phyloP scores from a whole-genome alignment of 2,329 filamentous ascomycete species.

The Mycosphaerella sp. region DNA sequence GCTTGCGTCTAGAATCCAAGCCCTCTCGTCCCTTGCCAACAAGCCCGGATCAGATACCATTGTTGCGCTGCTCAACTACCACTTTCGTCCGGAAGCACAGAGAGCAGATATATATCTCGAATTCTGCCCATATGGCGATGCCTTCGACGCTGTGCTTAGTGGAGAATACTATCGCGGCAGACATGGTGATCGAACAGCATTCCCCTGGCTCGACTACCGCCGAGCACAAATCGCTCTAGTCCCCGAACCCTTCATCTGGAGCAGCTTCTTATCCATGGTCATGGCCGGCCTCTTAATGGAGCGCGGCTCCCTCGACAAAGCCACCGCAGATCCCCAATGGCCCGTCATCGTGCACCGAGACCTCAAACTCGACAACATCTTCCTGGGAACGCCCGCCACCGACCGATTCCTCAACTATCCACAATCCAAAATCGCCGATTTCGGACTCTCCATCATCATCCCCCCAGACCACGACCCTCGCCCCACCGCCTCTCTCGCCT shows the following conservation, averaged over 20 bases:
- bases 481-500: neutral
- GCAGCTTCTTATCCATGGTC: slow-evolving; percentile 1
- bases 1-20: neutral
- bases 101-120: slow-evolving; percentile 1
- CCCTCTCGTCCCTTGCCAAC: neutral
- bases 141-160: neutral
- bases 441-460: neutral
- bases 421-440: neutral
- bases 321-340: neutral
- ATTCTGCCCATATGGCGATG: slow-evolving; percentile 5
- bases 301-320: neutral
- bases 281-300: slow-evolving; percentile 3
- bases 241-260: slow-evolving; percentile 9
- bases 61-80: neutral
- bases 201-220: neutral
- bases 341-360: slow-evolving; percentile 92
- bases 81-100: neutral
- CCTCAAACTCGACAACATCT: slow-evolving; percentile 94
- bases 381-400: slow-evolving; percentile 58
- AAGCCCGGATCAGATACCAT: slow-evolving; percentile 5
- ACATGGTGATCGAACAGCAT: neutral
- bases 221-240: neutral
- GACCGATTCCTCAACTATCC: neutral
- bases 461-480: neutral
- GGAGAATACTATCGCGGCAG: neutral